Base-by-base conservation (phyloP, 2,329 filamentous ascomycete species). In the Epichloe elymi region DNA sequence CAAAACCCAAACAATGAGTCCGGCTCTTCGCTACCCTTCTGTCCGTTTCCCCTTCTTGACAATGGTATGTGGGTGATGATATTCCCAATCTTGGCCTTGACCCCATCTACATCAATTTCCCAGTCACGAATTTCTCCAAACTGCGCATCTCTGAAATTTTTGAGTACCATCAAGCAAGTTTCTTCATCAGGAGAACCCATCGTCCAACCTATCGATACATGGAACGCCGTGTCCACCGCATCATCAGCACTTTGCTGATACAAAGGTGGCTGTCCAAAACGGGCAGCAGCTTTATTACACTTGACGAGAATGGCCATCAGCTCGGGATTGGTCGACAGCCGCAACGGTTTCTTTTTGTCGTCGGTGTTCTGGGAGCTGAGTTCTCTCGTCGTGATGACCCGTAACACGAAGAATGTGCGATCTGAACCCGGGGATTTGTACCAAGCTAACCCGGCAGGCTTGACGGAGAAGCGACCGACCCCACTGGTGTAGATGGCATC, bases 141-240 rank as follows among this genome's bases (percentile, higher is more conserved):
- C 37, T 56, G 57, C 33, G 55, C 26, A 6, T 57, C 35, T 30
- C 51, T 52, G 36, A 66, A 63, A 0, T 64, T 43, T 17, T 55
- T 48, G 7, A 64, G 53, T 1, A 60, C 62, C 30, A 56, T 56
- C 5, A 61, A 50, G 2, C 61, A 55, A 60, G 60, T 47, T 36
- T 75, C 71, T 3, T 68, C 53, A 5, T 65, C 70, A 0, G 80
- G 82, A 41, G 70, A 63, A 10, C 72, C 66, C 55, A 91, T 74
- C 1, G 79, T 85, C 93, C 91, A 97, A 0, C 85, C 93, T 51
- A 98, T 80, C 44, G 89, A 95, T 53, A 97, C 71, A 66, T 98
- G 93, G 61, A 96, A 96, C 20, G 77, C 79, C 57, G 46, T 55
- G 36, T 57, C 62, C 37, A 56, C 62, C 6, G 54, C 38, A 10